Percentiles rank a stretch among this genome's conserved stretches.
phyloP scores from a whole-genome alignment of 768 basidiomycete species.

The Rhodotorula diobovata region DNA sequence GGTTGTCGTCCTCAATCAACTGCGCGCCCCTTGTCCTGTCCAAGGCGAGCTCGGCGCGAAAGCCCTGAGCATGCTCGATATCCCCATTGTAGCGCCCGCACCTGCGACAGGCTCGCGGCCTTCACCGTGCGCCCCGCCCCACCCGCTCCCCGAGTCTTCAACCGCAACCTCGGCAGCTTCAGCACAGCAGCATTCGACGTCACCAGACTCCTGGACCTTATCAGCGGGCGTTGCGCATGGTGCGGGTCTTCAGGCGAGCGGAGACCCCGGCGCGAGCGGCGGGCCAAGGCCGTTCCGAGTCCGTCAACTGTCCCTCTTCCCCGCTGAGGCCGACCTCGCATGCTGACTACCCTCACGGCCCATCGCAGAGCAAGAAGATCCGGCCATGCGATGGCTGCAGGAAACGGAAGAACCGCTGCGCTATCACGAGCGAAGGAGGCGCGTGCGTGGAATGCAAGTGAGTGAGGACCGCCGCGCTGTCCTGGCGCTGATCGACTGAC shows the following conservation, averaged over 20 bases:
- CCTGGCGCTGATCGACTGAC: not conserved
- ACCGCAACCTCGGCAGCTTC: not conserved
- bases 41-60: too few species aligned
- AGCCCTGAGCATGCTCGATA: too few species aligned
- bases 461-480: too few species aligned
- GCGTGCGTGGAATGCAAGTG: slow-evolving; percentile 27
- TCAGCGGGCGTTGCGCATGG: too few species aligned
- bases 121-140: too few species aligned
- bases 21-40: too few species aligned
- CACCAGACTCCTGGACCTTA: not conserved
- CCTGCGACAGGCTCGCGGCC: too few species aligned
- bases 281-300: not conserved
- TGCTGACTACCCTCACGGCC: not conserved
- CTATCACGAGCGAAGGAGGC: slow-evolving; percentile 3
- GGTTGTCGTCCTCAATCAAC: too few species aligned
- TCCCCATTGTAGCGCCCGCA: too few species aligned
- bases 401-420: slow-evolving; percentile 28
- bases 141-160: not conserved
- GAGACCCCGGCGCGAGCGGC: not conserved
- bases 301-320: not conserved
- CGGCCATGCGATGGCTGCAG: slow-evolving; percentile 31
- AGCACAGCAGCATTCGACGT: not conserved
- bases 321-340: too few species aligned
- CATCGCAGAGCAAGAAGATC: slow-evolving; percentile 16
- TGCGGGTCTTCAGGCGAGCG: too few species aligned